Percentiles rank a stretch among this genome's conserved stretches.
Conservation (phyloP, 2,329 filamentous ascomycete genomes). For the Diaporthe sp. region DNA sequence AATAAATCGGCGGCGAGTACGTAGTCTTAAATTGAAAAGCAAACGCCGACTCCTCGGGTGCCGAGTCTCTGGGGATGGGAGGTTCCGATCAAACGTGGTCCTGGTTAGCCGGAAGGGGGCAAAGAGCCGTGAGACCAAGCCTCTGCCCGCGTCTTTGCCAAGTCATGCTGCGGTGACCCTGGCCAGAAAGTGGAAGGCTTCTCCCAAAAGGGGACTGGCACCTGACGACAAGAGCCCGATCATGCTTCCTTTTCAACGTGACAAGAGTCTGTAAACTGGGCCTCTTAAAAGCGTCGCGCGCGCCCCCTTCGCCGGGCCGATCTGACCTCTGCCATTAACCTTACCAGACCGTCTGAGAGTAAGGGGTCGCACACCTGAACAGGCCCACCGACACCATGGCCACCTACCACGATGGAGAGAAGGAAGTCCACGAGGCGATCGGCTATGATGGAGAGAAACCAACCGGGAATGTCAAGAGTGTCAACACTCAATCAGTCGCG, state of each 20-base stretch:
- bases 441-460: slow-evolving; percentile 44
- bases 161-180: slow-evolving; percentile 20
- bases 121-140: slow-evolving; percentile 27
- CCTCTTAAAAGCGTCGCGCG: slow-evolving; percentile 7
- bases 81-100: slow-evolving; percentile 4
- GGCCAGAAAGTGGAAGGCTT: slow-evolving; percentile 19
- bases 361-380: neutral
- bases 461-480: slow-evolving; percentile 48
- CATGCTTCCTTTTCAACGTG: neutral
- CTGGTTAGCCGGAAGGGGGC: slow-evolving; percentile 14
- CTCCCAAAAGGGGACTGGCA: slow-evolving; percentile 14
- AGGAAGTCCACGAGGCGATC: slow-evolving; percentile 34
- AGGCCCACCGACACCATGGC: slow-evolving; percentile 27
- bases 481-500: slow-evolving; percentile 54
- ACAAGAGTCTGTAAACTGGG: neutral
- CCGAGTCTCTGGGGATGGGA: slow-evolving; percentile 2
- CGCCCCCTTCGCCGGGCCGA: neutral
- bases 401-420: slow-evolving; percentile 5
- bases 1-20: neutral
- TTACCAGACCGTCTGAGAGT: neutral
- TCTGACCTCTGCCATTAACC: neutral
- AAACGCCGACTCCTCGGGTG: neutral
- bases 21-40: neutral
- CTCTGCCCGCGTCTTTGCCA: slow-evolving; percentile 29
- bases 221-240: slow-evolving; percentile 1